Base-by-base conservation (phyloP, 2,329 filamentous ascomycete species). In the Thielaviopsis ethacetica region DNA sequence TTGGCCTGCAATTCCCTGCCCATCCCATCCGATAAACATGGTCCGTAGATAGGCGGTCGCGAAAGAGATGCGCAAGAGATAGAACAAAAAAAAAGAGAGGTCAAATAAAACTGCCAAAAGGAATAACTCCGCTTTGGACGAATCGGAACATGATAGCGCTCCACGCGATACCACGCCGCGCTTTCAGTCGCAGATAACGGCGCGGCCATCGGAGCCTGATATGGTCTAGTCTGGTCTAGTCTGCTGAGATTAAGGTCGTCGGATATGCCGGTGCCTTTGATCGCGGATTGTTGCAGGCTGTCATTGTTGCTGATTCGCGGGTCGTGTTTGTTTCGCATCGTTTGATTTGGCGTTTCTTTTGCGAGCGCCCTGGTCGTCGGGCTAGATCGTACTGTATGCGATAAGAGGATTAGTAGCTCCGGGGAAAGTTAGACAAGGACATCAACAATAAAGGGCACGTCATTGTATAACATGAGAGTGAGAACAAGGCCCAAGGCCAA, bases 221-320 rank as follows among this genome's bases (percentile, higher is more conserved):
- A 61, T 63, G 61, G 44, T 22, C 19, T 26, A n/a, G n/a, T n/a
- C n/a, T n/a, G n/a, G n/a, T n/a, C n/a, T n/a, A 54, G 27, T 10
- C 15, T 58, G 53, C 4, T 34, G 30, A 10, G 10, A 17, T 44
- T 44, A n/a, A 15, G 3, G 38, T 44, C 38, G 38, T n/a, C 38
- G 15, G 15, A n/a, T 44, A 15, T 44, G 38, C 38, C 13, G 38
- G 38, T n/a, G 7, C 13, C 2, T n/a, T 15, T n/a, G 15, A 38
- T 44, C 38, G 38, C 38, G 5, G 38, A n/a, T 44, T 9, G 38
- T 5, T 44, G 17, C 38, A 17, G 4, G 38, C 38, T 44, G 38
- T 44, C 38, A 44, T n/a, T 44, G 38, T n/a, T n/a, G 38, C 38
- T n/a, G 38, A 44, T 17, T 44, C 17, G 38, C 15, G n/a, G n/a